Evolutionary conservation across 1,284 basidiomycete species (phyloP), one percentile per base, ranked within the genome.

Genomic region (Trametes versicolor): DNA sequence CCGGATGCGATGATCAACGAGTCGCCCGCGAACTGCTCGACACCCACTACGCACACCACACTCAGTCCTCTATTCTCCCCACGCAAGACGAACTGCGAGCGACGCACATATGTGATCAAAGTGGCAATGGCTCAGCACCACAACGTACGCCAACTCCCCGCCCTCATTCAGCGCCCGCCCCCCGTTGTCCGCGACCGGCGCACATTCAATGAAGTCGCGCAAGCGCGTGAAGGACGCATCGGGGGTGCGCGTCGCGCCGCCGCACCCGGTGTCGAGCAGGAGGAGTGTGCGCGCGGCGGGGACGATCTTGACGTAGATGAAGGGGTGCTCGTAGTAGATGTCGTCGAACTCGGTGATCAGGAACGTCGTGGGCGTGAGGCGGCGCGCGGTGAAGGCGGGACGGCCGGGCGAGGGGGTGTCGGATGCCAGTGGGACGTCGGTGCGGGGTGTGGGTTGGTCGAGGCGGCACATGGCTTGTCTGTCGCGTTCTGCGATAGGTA

Each of bases 21-120:
- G 68, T 83, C 83, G 13, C 71, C 55, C 58, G 77, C 81, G 74
- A 86, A 86, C 34, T 83, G 79, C 68, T 87, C 83, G 29, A 82
- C 74, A 2, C 80, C 85, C 53, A 85, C 84, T 85, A 17, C 32
- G 4, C 29, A 12, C 7, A 8, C 25, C 19, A 23, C 54, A 25
- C 36, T 63, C 32, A 54, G 36, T 25, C 8, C 56, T 32, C 37
- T n/a, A 51, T 21, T 5, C 12, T 10, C 23, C 10, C 50, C 48
- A n/a, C 15, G 21, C 39, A 36, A 4, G 1, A n/a, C 17, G 43
- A 37, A 45, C 41, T 6, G 7, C 19, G 19, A 39, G n/a, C 25
- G 45, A 75, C 83, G 63, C 73, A 87, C 85, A 75, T 48, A 87
- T 87, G 69, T 87, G 85, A 68, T 87, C 85, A 66, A 86, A 86